phyloP scores from a whole-genome alignment of 2,329 filamentous ascomycete genomes.

The Trichoderma pleuroti region DNA sequence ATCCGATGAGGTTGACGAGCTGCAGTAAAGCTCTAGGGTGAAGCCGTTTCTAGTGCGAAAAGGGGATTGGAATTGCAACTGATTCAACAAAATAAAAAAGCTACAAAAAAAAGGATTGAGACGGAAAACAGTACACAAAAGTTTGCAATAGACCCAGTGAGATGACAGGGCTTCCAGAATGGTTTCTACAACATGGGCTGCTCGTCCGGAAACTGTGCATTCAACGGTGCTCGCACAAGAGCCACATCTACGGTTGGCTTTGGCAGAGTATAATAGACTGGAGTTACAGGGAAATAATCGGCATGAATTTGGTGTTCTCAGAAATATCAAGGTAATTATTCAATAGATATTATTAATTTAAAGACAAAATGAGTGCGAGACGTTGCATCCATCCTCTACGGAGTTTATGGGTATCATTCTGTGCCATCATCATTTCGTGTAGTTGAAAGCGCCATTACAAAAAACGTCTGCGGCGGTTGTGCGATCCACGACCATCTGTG shows the following conservation, averaged over 20 bases:
- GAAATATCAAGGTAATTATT: conserved; percentile 12
- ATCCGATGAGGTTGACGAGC: conserved; percentile 34
- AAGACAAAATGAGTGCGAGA: neutral
- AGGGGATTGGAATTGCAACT: neutral
- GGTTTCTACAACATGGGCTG: conserved; percentile 1
- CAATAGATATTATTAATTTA: conserved; percentile 13
- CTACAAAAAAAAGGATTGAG: neutral
- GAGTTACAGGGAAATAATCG: neutral
- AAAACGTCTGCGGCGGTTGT: conserved; percentile 28
- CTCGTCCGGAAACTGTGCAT: conserved; percentile 6
- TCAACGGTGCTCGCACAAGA: conserved; percentile 16
- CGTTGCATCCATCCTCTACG: neutral
- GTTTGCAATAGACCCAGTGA: neutral
- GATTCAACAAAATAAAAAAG: neutral
- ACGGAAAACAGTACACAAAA: neutral
- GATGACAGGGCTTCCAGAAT: neutral
- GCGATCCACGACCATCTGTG: conserved; percentile 64
- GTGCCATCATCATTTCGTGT: neutral
- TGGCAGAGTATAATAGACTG: conserved; percentile 18
- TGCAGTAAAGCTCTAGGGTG: conserved; percentile 28
- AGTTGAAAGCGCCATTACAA: neutral
- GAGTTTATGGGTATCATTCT: neutral
- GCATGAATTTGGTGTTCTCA: conserved; percentile 10
- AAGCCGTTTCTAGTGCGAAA: neutral
- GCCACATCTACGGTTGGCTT: conserved; percentile 16